Percentiles rank a stretch among this genome's conserved stretches.
Conservation (phyloP, 2,329 filamentous ascomycete genomes). For the Stachybotrys echinatus region DNA sequence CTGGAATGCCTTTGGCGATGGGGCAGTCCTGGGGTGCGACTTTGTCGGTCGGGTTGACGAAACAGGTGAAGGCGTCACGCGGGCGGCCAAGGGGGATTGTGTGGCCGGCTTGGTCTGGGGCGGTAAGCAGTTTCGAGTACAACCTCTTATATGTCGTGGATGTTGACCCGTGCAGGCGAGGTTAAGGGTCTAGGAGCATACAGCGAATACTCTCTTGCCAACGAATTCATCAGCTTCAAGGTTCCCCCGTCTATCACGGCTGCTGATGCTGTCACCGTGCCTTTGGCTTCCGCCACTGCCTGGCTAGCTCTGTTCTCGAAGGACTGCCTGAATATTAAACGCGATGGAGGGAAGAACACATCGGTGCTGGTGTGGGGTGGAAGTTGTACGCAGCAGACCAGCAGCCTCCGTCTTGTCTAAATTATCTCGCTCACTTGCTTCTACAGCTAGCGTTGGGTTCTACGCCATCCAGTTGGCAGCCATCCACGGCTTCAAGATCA, state of each 20-base stretch:
- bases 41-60: constrained; percentile 28
- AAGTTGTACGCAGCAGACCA: constrained; percentile 28
- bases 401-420: too few species aligned
- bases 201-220: constrained; percentile 29
- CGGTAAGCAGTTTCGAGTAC: constrained; percentile 15
- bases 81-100: constrained; percentile 11
- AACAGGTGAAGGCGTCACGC: constrained; percentile 18
- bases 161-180: constrained; percentile 10
- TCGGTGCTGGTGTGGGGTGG: constrained; percentile 34
- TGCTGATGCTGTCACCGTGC: constrained; percentile 26
- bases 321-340: constrained; percentile 22
- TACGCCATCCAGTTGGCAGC: constrained; percentile 25
- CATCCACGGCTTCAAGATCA: constrained; percentile 20
- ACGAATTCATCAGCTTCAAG: constrained; percentile 32
- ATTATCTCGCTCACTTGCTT: too few species aligned
- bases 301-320: constrained; percentile 32
- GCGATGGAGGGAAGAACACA: neutral
- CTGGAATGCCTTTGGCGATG: constrained; percentile 28
- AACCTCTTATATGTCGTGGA: neutral
- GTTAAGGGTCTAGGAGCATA: constrained; percentile 27
- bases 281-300: constrained; percentile 29
- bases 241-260: constrained; percentile 19
- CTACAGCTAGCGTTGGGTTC: constrained; percentile 11
- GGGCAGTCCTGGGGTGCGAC: constrained; percentile 29
- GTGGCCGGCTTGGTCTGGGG: constrained; percentile 22